Evolutionary conservation across 2,329 filamentous ascomycete species (phyloP), one percentile per base, ranked within the genome.

Genomic region (Claviceps sp.): DNA sequence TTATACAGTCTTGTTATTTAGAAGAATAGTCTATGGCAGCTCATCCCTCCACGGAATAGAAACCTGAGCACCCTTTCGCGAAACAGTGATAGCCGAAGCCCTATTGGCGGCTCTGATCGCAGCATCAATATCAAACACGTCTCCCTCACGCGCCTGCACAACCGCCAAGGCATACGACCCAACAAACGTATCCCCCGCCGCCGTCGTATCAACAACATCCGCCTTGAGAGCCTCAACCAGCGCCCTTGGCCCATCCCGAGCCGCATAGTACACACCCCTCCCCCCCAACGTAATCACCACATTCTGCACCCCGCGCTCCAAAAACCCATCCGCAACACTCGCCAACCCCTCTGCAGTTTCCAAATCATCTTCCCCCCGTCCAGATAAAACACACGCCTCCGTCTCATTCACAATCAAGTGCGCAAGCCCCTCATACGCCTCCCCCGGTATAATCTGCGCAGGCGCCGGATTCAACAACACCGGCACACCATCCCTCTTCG

Each of bases 151-250:
- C n/a, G 62, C 63, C 50, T 63, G 74, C 40, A 87, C 86, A 34
- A 85, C 77, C 52, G 82, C 79, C 26, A 93, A 79, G 2, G 88
- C 86, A 65, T 95, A 95, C 22, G 81, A 85, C 2, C 93, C 91
- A 5, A 94, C 87, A 69, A 96, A 96, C 0, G 91, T 96, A 66
- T 97, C 91, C 0, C 91, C 91, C 5, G 93, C 93, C 1, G 86
- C 91, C 7, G 91, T 97, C 1, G 91, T 97, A 66, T 97, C 91
- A 4, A 96, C 80, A 1, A 97, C 91, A 20, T 66, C 69, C 4
- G 88, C 84, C 66, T 85, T 84, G 55, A 79, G 75, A 0, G 86
- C 88, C 2, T 71, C 65, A 4, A 89, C 67, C 56, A 81, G 61
- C 1, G 71, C 74, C 50, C 71, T 71, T 44, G 59, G 60, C 23